Conservation (phyloP, 225 moss, liverwort and hornwort genomes). For the Pseudoscleropodium purum region DNA sequence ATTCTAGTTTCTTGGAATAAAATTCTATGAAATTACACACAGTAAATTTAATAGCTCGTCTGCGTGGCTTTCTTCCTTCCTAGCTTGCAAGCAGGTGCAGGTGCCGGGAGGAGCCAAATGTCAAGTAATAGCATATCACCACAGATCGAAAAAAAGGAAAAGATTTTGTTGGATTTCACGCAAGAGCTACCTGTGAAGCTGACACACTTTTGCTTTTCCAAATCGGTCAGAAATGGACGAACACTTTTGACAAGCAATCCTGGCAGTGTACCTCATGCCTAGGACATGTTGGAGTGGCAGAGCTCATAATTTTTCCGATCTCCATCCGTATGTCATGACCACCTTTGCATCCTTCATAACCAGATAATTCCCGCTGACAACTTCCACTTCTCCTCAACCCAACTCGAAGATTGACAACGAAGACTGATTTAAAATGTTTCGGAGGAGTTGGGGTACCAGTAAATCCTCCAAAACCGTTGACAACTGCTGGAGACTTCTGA, state of each 20-base stretch:
- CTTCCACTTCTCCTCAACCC: not conserved
- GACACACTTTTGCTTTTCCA: not conserved
- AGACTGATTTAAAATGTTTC: not conserved
- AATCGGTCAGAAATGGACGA: constrained; percentile 1
- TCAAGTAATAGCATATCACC: not conserved
- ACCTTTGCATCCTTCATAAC: not conserved
- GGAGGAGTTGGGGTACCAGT: not conserved
- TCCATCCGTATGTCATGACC: constrained; percentile 8
- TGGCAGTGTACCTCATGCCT: not conserved
- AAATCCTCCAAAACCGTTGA: not conserved
- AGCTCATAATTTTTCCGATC: not conserved
- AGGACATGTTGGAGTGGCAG: not conserved
- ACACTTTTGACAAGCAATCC: not conserved
- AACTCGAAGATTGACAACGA: not conserved
- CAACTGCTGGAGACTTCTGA: not conserved
- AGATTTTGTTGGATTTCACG: not conserved
- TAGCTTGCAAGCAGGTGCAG: not conserved
- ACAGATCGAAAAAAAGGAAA: not conserved
- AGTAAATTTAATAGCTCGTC: not conserved
- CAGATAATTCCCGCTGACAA: not conserved
- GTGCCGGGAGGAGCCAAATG: not conserved
- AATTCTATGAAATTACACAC: not conserved
- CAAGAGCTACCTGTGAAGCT: not conserved
- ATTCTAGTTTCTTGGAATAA: not conserved
- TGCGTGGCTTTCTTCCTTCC: not conserved